Evolutionary conservation across 306 rosid genomes (phyloP), one percentile per base, ranked within the genome.

Genomic region (Astragalus membranaceus): DNA sequence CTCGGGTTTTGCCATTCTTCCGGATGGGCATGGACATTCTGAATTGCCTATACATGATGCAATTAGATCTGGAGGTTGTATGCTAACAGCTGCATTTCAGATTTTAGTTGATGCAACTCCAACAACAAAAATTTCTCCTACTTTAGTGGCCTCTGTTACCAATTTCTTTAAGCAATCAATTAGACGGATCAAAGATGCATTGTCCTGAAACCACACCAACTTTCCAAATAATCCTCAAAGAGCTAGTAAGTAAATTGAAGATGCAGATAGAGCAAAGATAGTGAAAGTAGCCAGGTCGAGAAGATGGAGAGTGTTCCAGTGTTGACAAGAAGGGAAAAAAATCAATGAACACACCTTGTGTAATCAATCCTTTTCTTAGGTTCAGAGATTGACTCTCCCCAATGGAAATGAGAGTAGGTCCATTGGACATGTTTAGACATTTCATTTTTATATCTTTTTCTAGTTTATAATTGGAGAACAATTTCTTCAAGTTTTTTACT

Each of bases 301-400:
- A 58, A 60, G 64, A 54, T 49, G 64, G 56, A 54, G 14, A 32
- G 6, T 29, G 17, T 61, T 73, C 7, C 15, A 64, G 67, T 53
- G 26, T 43, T 41, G 12, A 54, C 50, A 39, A 61, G 8, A 49
- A 36, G 13, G 65, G 60, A 67, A 68, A 71, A 14, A 68, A 84
- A 91, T 88, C 85, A 84, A 84, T 61, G 79, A 84, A 75, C 83
- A 87, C 86, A 86, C 88, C 91, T 75, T 78, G n/a, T 9, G 62
- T 48, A 58, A 63, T 76, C 77, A 58, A 63, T 76, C 77, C 69
- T 76, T 62, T 48, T 33, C n/a, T 0, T 44, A 10, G 30, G 30
- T 26, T 26, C 0, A 3, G 30, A 85, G 69, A 88, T 85, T 88
- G 90, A 88, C 88, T 88, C 75, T 30, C 75, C 78, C 37, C 6